Conservation (phyloP, 352 stramenopile species). For the Phytophthora pseudosyringae region DNA sequence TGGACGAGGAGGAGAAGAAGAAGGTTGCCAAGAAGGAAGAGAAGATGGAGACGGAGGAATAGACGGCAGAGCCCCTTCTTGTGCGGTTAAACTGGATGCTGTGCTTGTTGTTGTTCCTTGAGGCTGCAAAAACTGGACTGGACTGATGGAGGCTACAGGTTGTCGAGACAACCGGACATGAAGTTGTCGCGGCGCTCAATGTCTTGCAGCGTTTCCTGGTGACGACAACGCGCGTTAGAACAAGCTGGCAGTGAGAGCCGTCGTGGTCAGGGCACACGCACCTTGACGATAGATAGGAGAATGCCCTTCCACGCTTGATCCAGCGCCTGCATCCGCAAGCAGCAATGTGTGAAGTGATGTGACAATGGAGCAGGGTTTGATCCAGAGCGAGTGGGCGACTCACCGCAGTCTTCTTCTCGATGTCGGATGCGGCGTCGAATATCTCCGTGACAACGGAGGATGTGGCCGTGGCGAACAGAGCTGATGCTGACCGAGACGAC, state of each 20-base stretch:
- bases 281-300: constrained; percentile 64
- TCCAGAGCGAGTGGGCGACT: background rate
- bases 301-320: constrained; percentile 62
- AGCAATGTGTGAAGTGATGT: constrained; percentile 9
- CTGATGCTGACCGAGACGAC: constrained; percentile 8
- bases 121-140: constrained; percentile 21
- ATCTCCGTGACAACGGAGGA: constrained; percentile 50
- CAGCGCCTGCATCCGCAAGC: constrained; percentile 38
- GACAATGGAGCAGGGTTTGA: background rate
- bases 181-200: constrained; percentile 70
- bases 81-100: background rate
- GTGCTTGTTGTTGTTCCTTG: constrained; percentile 7
- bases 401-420: constrained; percentile 62
- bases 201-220: constrained; percentile 72
- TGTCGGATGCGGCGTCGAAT: constrained; percentile 49
- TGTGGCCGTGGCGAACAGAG: constrained; percentile 15
- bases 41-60: constrained; percentile 71
- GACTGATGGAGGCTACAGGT: constrained; percentile 37
- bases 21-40: constrained; percentile 34
- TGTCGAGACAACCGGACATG: constrained; percentile 72
- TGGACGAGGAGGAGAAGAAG: constrained; percentile 41
- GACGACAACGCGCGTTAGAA: background rate
- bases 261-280: constrained; percentile 15
- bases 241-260: background rate
- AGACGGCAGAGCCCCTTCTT: constrained; percentile 5